Conservation (phyloP, 2,329 filamentous ascomycete species). For the Podosphaera xanthii region DNA sequence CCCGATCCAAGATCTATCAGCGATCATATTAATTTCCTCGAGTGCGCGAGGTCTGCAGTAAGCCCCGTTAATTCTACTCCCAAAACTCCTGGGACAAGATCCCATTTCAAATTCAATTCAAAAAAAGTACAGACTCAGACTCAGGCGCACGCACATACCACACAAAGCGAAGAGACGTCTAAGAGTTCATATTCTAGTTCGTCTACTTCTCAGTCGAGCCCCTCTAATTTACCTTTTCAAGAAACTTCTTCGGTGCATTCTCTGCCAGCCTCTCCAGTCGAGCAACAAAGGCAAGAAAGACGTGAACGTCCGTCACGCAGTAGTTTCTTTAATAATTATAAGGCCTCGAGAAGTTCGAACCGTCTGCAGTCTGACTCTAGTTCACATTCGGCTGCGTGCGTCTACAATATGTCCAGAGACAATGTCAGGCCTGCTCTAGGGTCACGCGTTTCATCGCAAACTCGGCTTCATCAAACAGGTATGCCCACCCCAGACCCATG, state of each 20-base stretch:
- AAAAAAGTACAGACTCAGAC: conserved; percentile 10
- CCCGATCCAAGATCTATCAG: conserved; percentile 4
- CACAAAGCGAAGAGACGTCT: not conserved
- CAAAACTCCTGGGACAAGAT: conserved; percentile 13
- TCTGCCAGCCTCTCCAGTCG: conserved; percentile 5
- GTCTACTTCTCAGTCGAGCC: conserved; percentile 4
- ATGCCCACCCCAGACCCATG: conserved; percentile 9
- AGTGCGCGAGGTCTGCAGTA: not conserved
- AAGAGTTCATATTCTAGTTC: conserved; percentile 3
- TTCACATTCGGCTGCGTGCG: conserved; percentile 15
- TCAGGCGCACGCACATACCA: conserved; percentile 5
- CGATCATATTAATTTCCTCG: conserved; percentile 6
- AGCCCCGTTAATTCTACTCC: conserved; percentile 8
- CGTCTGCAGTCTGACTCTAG: conserved; percentile 18
- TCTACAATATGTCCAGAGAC: conserved; percentile 17
- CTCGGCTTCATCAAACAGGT: conserved; percentile 14
- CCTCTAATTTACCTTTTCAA: conserved; percentile 6
- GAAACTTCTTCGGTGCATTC: conserved; percentile 8
- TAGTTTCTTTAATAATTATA: conserved; percentile 25
- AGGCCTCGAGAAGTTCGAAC: conserved; percentile 23
- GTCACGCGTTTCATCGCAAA: conserved; percentile 12
- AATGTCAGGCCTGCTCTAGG: conserved; percentile 12
- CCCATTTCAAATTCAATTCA: conserved; percentile 13
- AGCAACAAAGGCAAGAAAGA: conserved; percentile 6
- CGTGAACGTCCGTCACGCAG: conserved; percentile 10